These are phyloP conservation scores for Neurospora africana DNA, from an alignment of 495 filamentous ascomycete genomes.

Conservation along the genomic window DNA sequence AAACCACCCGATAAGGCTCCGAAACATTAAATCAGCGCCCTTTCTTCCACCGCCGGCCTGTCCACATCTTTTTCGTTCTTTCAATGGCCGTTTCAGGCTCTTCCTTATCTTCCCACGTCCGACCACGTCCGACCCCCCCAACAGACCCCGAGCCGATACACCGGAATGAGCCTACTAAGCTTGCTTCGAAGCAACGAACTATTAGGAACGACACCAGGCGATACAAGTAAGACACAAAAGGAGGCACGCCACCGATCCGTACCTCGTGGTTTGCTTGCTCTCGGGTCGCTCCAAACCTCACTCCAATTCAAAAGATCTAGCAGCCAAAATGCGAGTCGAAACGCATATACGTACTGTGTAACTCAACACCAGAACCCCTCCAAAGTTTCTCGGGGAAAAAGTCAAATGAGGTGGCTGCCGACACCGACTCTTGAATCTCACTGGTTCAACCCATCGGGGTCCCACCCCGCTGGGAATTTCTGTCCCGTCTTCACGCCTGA, in stretches of 20 bases:
- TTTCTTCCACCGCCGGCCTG: background rate
- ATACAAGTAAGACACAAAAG: background rate
- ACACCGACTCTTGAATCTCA: background rate
- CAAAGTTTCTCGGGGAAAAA: background rate
- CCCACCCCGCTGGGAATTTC: background rate
- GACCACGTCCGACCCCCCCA: background rate
- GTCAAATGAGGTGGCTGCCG: background rate
- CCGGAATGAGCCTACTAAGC: background rate
- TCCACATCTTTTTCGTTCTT: background rate
- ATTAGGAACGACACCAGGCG: background rate
- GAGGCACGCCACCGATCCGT: background rate
- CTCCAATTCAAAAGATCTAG: background rate
- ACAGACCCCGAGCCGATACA: background rate
- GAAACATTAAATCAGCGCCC: background rate
- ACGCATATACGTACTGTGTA: background rate
- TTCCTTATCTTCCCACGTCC: background rate
- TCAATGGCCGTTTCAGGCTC: background rate
- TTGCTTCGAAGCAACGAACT: background rate
- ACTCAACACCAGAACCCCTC: background rate
- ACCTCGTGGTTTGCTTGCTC: background rate
- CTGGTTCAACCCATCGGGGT: background rate
- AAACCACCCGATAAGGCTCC: background rate
- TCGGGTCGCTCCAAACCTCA: background rate
- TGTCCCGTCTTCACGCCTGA: background rate
- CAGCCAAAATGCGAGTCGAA: background rate